Base-by-base conservation (phyloP, 345 rosid species). In the Kandelia obovata region DNA sequence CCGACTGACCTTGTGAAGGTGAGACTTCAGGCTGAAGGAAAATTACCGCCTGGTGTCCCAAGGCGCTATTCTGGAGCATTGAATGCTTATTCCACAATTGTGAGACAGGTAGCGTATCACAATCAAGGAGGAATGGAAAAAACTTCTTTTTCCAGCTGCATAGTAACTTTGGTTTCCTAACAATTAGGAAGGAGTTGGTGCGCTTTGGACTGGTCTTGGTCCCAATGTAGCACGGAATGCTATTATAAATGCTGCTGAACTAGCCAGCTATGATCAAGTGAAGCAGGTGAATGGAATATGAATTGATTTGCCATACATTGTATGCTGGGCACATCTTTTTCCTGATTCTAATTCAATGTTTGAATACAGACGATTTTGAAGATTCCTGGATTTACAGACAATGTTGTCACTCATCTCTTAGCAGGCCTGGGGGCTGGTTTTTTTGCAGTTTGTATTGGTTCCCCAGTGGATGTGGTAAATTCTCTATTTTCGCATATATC, bases 1-100 rank as follows among this genome's bases (percentile, higher is more conserved):
- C 99, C 99, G 62, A 96, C 99, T 32, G 99, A 96, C 82, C 99
- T 96, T 74, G 98, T 96, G 75, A 96, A 96, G 80, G 99, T 96
- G 53, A 88, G 99, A 71, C 96, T 96, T 74, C 99, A 96, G 78
- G 87, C 99, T 77, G 99, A 96, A 85, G 99, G 99, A 64, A 92
- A 93, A 82, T 77, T 92, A 74, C 86, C 98, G 16, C 84, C 97
- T 25, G 99, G 99, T 62, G 99, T 84, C 21, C 97, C 97, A 53
- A 92, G 86, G 85, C 98, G 98, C 58, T 96, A 96, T 75, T 67
- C 92, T 69, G 99, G 99, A 71, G 84, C 99, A 15, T 63, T 96
- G 77, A 92, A 84, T 85, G 99, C 99, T 30, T 96, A 96, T 73
- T 89, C 97, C 25, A 96, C 98, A 10, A 96, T 96, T 71, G 83